Conservation (phyloP, 2,329 filamentous ascomycete genomes). For the Colletotrichum cuscutae region DNA sequence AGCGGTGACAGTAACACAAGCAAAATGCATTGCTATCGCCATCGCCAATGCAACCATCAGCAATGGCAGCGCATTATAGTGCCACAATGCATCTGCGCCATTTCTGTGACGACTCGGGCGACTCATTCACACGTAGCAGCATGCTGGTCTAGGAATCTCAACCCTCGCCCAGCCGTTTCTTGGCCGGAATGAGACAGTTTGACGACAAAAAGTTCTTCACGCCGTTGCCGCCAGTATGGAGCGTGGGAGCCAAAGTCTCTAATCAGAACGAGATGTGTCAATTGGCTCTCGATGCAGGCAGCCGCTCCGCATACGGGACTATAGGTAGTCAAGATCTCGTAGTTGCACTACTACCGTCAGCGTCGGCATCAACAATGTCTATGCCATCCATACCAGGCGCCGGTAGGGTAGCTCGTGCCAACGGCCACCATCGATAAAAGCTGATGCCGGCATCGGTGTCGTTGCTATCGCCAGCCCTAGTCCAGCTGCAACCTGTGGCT, state of each 20-base stretch:
- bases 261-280: neutral
- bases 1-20: slow-evolving; percentile 2
- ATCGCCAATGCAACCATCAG: slow-evolving; percentile 23
- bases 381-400: neutral
- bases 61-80: slow-evolving; percentile 1
- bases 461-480: slow-evolving; percentile 3
- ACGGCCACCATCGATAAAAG: neutral
- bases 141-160: neutral
- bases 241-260: neutral
- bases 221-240: slow-evolving; percentile 3
- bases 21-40: neutral
- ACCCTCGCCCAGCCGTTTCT: neutral
- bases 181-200: slow-evolving; percentile 23
- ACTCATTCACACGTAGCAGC: neutral
- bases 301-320: neutral
- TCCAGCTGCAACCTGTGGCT: slow-evolving; percentile 5
- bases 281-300: neutral
- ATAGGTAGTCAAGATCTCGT: neutral
- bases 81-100: slow-evolving; percentile 15
- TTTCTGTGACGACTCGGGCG: neutral
- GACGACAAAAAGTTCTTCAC: slow-evolving; percentile 19
- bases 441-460: slow-evolving; percentile 22
- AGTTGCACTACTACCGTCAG: neutral
- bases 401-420: neutral
- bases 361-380: neutral